Percentiles rank a stretch among this genome's conserved stretches.
Evolutionary conservation across 805 yeast genomes (phyloP).

Genomic region (Tetrapisispora pingtungensis): DNA sequence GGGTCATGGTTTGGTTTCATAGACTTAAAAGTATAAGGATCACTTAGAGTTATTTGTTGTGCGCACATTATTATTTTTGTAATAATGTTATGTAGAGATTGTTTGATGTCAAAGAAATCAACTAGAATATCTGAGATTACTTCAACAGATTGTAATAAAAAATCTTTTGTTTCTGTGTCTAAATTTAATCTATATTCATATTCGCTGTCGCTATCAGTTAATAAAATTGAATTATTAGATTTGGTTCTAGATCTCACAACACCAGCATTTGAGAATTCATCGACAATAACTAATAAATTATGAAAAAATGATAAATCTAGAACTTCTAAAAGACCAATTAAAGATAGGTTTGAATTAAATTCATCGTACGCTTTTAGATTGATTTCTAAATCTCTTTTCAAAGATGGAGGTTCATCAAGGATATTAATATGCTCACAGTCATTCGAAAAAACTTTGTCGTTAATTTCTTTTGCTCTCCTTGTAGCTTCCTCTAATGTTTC

Average conservation of each 20-base stretch:
- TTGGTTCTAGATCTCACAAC: neutral
- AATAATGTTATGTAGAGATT: slow-evolving; percentile 53
- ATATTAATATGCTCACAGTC: slow-evolving; percentile 7
- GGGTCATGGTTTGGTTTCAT: slow-evolving; percentile 43
- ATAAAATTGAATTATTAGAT: neutral
- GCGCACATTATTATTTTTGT: slow-evolving; percentile 53
- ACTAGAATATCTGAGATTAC: slow-evolving; percentile 30
- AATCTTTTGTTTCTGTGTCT: slow-evolving; percentile 25
- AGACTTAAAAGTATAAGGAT: slow-evolving; percentile 64
- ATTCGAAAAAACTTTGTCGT: slow-evolving; percentile 13
- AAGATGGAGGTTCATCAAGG: slow-evolving; percentile 9
- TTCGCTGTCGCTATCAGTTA: neutral
- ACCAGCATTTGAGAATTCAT: neutral
- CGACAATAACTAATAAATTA: slow-evolving; percentile 12
- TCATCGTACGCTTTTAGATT: slow-evolving; percentile 27
- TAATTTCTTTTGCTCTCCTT: slow-evolving; percentile 14
- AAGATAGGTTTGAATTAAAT: slow-evolving; percentile 20
- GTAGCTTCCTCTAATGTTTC: slow-evolving; percentile 20
- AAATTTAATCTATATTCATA: slow-evolving; percentile 4
- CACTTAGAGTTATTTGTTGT: slow-evolving; percentile 59
- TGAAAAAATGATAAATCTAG: slow-evolving; percentile 26
- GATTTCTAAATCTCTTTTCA: slow-evolving; percentile 13
- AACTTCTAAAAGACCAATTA: slow-evolving; percentile 24
- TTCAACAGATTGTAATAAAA: slow-evolving; percentile 23
- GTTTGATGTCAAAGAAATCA: slow-evolving; percentile 71